These are phyloP conservation scores for Iris macrosiphon DNA, from an alignment of 106 monocot genomes.

Conservation along the genomic window DNA sequence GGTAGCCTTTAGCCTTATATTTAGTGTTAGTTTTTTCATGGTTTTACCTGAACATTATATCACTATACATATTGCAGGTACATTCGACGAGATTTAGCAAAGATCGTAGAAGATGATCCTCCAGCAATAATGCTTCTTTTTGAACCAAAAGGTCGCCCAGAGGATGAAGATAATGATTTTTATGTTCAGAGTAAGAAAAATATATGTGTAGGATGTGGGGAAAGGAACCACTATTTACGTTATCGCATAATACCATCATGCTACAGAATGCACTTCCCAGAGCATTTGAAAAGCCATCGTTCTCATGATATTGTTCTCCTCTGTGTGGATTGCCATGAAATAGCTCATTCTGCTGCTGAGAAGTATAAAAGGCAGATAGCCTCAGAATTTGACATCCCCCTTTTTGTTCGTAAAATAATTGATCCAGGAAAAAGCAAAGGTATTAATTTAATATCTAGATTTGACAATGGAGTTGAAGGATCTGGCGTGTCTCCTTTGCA, in stretches of 20 bases:
- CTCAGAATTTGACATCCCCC: slow-evolving; percentile 64
- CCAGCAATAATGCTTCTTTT: slow-evolving; percentile 94
- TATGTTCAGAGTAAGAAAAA: slow-evolving; percentile 96
- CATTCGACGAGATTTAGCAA: slow-evolving; percentile 63
- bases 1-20: slow-evolving; percentile 10
- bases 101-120: slow-evolving; percentile 76
- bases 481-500: slow-evolving; percentile 84
- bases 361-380: slow-evolving; percentile 85
- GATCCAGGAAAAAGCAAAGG: slow-evolving; percentile 44
- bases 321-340: slow-evolving; percentile 98
- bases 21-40: neutral
- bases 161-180: slow-evolving; percentile 96
- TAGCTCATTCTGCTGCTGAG: slow-evolving; percentile 88
- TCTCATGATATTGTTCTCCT: slow-evolving; percentile 97
- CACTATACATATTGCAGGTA: slow-evolving; percentile 40
- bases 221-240: slow-evolving; percentile 85
- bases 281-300: slow-evolving; percentile 96
- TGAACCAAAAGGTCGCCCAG: slow-evolving; percentile 96
- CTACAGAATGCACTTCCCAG: slow-evolving; percentile 98
- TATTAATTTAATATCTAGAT: slow-evolving; percentile 12
- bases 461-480: slow-evolving; percentile 16
- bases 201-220: slow-evolving; percentile 95
- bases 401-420: slow-evolving; percentile 78
- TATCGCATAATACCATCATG: slow-evolving; percentile 97
- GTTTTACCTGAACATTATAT: neutral